Conservation (phyloP, 2,329 filamentous ascomycete genomes). For the Penicillium aurantiogriseum region DNA sequence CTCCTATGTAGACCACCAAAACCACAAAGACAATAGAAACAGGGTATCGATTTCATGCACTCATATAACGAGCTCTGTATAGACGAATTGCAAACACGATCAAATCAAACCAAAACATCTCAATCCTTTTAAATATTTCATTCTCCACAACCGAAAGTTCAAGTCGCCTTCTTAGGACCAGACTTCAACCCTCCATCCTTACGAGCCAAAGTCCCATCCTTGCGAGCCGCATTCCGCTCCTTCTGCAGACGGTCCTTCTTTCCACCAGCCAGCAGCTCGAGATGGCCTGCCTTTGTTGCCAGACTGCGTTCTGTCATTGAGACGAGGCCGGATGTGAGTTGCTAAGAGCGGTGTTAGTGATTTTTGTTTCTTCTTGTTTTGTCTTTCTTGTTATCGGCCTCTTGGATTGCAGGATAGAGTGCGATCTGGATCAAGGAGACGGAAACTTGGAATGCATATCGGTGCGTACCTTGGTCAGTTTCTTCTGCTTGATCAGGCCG, state of each 20-base stretch:
- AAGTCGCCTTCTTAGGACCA: conserved; percentile 3
- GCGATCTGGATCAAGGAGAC: neutral
- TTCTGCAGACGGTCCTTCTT: conserved; percentile 57
- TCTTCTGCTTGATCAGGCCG: conserved; percentile 58
- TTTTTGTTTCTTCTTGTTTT: neutral
- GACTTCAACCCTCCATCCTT: conserved; percentile 23
- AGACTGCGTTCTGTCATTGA: conserved; percentile 66
- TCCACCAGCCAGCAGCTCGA: conserved; percentile 66
- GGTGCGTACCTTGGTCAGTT: conserved; percentile 59
- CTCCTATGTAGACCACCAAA: neutral
- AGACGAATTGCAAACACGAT: neutral
- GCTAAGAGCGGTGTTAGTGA: conserved; percentile 36
- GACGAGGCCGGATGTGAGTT: conserved; percentile 61
- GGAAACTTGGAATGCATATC: neutral
- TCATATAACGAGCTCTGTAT: conserved; percentile 11
- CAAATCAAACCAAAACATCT: neutral
- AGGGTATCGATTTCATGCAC: conserved; percentile 28
- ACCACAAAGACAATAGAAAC: conserved; percentile 8
- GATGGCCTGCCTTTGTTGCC: conserved; percentile 66
- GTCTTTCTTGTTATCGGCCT: neutral
- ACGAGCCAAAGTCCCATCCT: conserved; percentile 20
- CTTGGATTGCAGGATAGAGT: neutral
- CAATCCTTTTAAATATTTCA: neutral
- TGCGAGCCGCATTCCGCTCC: conserved; percentile 35
- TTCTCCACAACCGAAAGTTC: neutral